Percentiles rank a stretch among this genome's conserved stretches.
These are phyloP conservation scores for Cladophialophora psammophila DNA, from an alignment of 2,329 filamentous ascomycete species.

Conservation along the genomic window DNA sequence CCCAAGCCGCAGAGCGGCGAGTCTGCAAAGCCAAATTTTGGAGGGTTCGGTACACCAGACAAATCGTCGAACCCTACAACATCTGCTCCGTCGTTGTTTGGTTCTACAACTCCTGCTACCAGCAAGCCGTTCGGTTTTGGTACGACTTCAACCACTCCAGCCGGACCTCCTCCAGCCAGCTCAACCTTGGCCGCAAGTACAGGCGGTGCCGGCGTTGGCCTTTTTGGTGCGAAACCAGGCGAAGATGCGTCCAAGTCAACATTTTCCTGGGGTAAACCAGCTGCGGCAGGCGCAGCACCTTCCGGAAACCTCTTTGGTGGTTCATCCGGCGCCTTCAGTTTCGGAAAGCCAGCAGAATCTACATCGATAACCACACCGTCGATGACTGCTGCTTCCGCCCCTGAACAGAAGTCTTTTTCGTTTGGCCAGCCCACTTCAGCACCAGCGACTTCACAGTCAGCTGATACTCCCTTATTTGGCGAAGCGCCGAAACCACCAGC, in stretches of 20 bases:
- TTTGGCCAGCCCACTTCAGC: conserved; percentile 20
- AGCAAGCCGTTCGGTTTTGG: conserved; percentile 48
- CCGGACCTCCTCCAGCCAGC: conserved; percentile 55
- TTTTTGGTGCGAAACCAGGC: conserved; percentile 45
- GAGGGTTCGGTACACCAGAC: conserved; percentile 34
- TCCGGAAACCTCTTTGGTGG: conserved; percentile 50
- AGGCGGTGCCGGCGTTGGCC: conserved; percentile 37
- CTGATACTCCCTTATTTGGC: conserved; percentile 25
- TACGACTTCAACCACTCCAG: conserved; percentile 58
- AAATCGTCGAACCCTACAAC: conserved; percentile 33
- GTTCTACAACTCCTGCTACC: conserved; percentile 45
- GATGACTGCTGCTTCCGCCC: conserved; percentile 14
- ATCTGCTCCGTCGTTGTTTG: conserved; percentile 48
- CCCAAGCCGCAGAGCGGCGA: conserved; percentile 20
- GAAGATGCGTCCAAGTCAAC: conserved; percentile 36
- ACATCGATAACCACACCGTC: conserved; percentile 21
- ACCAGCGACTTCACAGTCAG: conserved; percentile 30
- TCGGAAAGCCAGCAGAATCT: conserved; percentile 27
- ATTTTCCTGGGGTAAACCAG: conserved; percentile 44
- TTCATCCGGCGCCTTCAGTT: conserved; percentile 25
- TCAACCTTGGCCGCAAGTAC: conserved; percentile 43
- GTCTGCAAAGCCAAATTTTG: conserved; percentile 24
- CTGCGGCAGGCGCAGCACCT: conserved; percentile 42
- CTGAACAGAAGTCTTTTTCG: conserved; percentile 33
- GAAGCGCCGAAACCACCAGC: conserved; percentile 17